Evolutionary conservation across 805 yeast species (phyloP).

Genomic region (Nakazawaea ernobii): DNA sequence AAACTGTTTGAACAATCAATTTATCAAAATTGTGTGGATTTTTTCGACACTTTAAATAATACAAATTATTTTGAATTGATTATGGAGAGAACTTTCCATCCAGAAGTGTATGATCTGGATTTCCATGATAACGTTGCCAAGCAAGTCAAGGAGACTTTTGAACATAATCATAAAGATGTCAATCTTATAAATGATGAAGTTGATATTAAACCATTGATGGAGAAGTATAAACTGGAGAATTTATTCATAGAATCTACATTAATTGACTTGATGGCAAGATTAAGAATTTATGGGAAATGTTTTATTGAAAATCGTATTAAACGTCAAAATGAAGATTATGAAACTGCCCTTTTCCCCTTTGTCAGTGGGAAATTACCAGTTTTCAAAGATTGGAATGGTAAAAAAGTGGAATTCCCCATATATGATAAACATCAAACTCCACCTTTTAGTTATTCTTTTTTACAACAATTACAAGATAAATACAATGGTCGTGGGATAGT

Average conservation of each 20-base stretch:
- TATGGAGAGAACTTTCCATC: background rate
- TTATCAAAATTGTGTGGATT: slow-evolving; percentile 4
- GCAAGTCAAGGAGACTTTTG: background rate
- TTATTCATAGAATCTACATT: background rate
- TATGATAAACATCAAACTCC: background rate
- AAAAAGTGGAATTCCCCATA: background rate
- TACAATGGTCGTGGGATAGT: slow-evolving; percentile 49
- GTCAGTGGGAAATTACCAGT: slow-evolving; percentile 31
- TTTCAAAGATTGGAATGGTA: slow-evolving; percentile 27
- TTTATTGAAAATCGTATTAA: slow-evolving; percentile 7
- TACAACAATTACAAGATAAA: slow-evolving; percentile 23
- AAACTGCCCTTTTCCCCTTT: slow-evolving; percentile 33
- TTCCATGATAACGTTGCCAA: slow-evolving; percentile 2
- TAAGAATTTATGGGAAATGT: slow-evolving; percentile 9
- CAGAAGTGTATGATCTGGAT: background rate
- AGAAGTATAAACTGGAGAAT: slow-evolving; percentile 1
- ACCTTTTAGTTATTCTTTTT: slow-evolving; percentile 11
- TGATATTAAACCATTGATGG: slow-evolving; percentile 9
- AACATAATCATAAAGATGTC: slow-evolving; percentile 2
- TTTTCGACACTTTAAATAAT: slow-evolving; percentile 1
- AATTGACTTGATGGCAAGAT: background rate
- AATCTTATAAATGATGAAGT: background rate
- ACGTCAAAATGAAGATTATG: background rate
- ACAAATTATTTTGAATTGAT: background rate
- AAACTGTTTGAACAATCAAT: slow-evolving; percentile 5